Evolutionary conservation across 441 rosid genomes (phyloP).

Genomic region (Adansonia grandidieri): DNA sequence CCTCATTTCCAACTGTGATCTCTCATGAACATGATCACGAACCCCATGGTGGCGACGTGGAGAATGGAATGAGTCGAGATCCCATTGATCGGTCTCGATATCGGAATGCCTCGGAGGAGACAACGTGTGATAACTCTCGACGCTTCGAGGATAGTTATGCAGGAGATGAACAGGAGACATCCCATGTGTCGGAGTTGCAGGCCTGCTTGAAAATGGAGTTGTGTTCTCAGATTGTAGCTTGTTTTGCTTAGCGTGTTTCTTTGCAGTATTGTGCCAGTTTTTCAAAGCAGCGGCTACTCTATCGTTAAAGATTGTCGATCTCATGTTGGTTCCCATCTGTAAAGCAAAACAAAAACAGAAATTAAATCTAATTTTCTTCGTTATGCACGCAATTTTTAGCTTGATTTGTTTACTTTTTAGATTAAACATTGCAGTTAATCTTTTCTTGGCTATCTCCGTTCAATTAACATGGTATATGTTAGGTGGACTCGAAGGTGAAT

Average conservation of each 20-base stretch:
- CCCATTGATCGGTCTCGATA: constrained; percentile 46
- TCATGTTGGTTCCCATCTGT: constrained; percentile 95
- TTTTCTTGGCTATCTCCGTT: too few relatives aligned
- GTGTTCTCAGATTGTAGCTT: constrained; percentile 45
- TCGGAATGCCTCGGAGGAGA: constrained; percentile 50
- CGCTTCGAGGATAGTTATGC: constrained; percentile 51
- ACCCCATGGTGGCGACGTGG: constrained; percentile 33
- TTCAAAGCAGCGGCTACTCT: constrained; percentile 79
- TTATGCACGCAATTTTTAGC: not conserved
- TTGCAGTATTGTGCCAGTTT: constrained; percentile 83
- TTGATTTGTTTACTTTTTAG: not conserved
- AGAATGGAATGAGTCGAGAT: constrained; percentile 47
- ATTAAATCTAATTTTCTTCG: not conserved
- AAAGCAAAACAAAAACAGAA: constrained; percentile 1
- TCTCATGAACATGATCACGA: constrained; percentile 23
- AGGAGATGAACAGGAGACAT: constrained; percentile 87
- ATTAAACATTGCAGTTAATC: too few relatives aligned
- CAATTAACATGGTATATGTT: too few relatives aligned
- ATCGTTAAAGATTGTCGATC: constrained; percentile 86
- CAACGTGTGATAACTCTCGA: constrained; percentile 44
- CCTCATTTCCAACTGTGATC: constrained; percentile 15
- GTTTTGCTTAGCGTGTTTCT: constrained; percentile 69
- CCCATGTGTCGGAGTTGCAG: constrained; percentile 67
- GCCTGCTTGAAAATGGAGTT: constrained; percentile 71
- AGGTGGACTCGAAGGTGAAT: too few relatives aligned